Conservation (phyloP, 1,284 basidiomycete genomes). For the Tremellales sp. region DNA sequence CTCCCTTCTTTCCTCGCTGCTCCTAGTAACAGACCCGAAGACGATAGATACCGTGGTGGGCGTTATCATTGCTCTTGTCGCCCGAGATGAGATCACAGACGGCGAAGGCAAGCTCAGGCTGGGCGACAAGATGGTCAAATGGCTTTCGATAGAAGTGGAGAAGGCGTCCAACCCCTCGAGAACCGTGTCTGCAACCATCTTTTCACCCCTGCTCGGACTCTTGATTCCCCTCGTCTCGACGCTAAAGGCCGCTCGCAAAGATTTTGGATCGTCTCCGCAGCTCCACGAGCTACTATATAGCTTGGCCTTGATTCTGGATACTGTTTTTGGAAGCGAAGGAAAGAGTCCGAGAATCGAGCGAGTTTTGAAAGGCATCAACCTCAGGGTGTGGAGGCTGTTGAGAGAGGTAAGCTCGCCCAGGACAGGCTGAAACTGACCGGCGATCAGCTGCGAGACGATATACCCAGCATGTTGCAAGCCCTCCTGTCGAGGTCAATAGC, state of each 20-base stretch:
- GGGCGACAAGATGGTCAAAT: conserved; percentile 45
- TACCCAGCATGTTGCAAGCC: conserved; percentile 32
- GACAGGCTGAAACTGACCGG: background rate
- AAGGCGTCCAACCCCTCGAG: conserved; percentile 25
- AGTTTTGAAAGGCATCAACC: conserved; percentile 32
- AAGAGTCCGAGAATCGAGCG: conserved; percentile 16
- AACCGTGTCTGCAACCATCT: conserved; percentile 22
- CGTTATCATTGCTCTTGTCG: conserved; percentile 31
- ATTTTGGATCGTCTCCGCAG: conserved; percentile 25
- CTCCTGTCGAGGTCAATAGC: conserved; percentile 28
- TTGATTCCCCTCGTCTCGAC: conserved; percentile 31
- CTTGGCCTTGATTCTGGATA: conserved; percentile 37
- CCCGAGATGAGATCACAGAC: conserved; percentile 36
- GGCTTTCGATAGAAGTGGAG: conserved; percentile 35
- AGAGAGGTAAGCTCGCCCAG: conserved; percentile 25
- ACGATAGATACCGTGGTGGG: conserved; percentile 31
- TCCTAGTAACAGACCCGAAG: conserved; percentile 19
- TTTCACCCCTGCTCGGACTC: conserved; percentile 37
- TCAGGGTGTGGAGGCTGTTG: conserved; percentile 37
- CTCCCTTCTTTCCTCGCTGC: conserved; percentile 23
- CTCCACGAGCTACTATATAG: conserved; percentile 35
- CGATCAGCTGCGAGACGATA: conserved; percentile 17
- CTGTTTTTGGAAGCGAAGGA: conserved; percentile 14
- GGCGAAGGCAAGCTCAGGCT: conserved; percentile 30
- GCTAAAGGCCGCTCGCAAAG: conserved; percentile 23